A percentile compares a stretch with the other conserved stretches of the same genome.
Conservation (phyloP, 805 yeast species). For the Ogataea dorogensis region DNA sequence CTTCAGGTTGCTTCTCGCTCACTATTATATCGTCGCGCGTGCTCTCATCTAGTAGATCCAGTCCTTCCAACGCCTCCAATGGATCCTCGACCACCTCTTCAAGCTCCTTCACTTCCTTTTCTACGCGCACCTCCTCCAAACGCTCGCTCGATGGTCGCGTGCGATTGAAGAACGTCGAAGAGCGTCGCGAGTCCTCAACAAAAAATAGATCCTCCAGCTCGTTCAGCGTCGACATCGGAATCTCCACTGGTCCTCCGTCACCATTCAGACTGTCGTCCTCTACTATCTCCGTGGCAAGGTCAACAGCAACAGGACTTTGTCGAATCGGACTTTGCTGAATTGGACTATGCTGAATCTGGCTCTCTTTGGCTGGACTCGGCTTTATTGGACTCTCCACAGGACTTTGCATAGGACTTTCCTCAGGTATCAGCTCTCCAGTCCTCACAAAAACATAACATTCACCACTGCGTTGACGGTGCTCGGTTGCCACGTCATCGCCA, state of each 20-base stretch:
- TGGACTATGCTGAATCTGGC: too few relatives aligned
- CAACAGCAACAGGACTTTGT: constrained; percentile 2
- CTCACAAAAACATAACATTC: constrained; percentile 40
- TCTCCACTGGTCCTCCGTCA: constrained; percentile 31
- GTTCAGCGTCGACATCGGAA: constrained; percentile 41
- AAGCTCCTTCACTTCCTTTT: neutral
- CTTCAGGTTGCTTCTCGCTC: constrained; percentile 1
- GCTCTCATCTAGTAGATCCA: constrained; percentile 10
- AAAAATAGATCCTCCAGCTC: constrained; percentile 26
- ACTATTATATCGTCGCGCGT: constrained; percentile 9
- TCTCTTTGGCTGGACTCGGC: neutral
- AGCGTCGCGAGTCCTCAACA: constrained; percentile 28
- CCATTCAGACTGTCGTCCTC: constrained; percentile 29
- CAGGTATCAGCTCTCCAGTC: constrained; percentile 2
- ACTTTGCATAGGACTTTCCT: neutral
- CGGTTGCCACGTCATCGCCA: constrained; percentile 59
- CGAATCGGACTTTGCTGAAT: constrained; percentile 1
- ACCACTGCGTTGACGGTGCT: constrained; percentile 48
- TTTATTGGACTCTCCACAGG: neutral
- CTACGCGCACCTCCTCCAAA: too few relatives aligned
- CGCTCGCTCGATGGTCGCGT: constrained; percentile 14
- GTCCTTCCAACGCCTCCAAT: neutral
- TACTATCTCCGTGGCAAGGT: constrained; percentile 24
- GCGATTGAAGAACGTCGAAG: constrained; percentile 28
- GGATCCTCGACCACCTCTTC: neutral